phyloP scores from a whole-genome alignment of 1,284 basidiomycete species.

The Austroboletus olivaceoglutinosus region DNA sequence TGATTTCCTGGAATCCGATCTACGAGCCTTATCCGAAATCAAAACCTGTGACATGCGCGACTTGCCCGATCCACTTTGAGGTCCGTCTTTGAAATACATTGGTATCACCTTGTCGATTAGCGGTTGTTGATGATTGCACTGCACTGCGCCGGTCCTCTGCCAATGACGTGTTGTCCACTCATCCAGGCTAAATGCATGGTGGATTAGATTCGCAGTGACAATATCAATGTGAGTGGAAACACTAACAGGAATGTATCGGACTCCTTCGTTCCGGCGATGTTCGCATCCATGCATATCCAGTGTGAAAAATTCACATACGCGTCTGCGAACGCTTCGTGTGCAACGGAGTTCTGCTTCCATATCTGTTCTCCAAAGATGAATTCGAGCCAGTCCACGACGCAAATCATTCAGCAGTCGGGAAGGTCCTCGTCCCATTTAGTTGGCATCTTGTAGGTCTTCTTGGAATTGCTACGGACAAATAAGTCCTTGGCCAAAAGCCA shows the following conservation, averaged over 20 bases:
- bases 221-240: background rate
- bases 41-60: slow-evolving; percentile 9
- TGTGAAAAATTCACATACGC: slow-evolving; percentile 15
- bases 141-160: slow-evolving; percentile 15
- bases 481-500: background rate
- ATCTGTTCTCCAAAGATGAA: slow-evolving; percentile 5
- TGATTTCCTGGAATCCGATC: background rate
- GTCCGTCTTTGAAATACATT: slow-evolving; percentile 12
- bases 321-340: background rate
- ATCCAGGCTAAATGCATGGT: background rate
- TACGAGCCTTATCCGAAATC: slow-evolving; percentile 7
- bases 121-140: slow-evolving; percentile 9
- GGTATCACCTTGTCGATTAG: slow-evolving; percentile 8
- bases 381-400: slow-evolving; percentile 9
- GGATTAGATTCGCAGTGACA: background rate
- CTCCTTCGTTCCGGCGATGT: background rate
- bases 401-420: slow-evolving; percentile 5
- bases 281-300: slow-evolving; percentile 8
- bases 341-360: background rate
- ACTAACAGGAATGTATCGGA: slow-evolving; percentile 1
- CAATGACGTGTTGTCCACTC: slow-evolving; percentile 10
- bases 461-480: background rate
- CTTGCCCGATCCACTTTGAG: too few relatives aligned
- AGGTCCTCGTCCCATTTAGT: background rate
- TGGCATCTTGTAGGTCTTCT: too few relatives aligned